These are phyloP conservation scores for Diplodia corticola DNA, from an alignment of 2,329 filamentous ascomycete genomes.

Conservation along the genomic window DNA sequence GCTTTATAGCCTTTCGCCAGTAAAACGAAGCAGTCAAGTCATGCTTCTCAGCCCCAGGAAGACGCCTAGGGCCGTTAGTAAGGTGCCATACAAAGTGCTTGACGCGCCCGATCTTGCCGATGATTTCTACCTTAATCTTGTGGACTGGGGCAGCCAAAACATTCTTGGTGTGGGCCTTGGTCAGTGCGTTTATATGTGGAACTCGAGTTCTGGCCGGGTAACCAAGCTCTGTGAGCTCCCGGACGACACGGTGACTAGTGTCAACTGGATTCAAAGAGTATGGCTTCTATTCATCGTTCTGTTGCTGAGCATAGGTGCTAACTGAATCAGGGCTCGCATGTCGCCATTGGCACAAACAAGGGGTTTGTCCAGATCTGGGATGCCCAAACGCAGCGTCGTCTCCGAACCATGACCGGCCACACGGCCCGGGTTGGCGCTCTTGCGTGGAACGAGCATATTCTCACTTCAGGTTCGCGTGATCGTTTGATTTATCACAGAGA, in stretches of 20 bases:
- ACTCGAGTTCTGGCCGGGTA: conserved; percentile 84
- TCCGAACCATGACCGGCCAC: conserved; percentile 96
- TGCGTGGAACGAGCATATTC: conserved; percentile 97
- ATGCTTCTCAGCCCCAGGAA: conserved; percentile 90
- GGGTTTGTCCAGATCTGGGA: conserved; percentile 98
- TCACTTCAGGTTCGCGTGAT: conserved; percentile 92
- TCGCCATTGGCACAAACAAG: conserved; percentile 92
- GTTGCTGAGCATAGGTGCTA: neutral
- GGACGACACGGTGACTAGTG: conserved; percentile 93
- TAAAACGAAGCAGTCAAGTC: conserved; percentile 87
- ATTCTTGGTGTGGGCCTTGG: conserved; percentile 90
- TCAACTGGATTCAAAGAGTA: conserved; percentile 93
- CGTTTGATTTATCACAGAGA: conserved; percentile 93
- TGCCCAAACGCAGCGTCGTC: conserved; percentile 77
- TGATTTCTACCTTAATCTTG: conserved; percentile 95
- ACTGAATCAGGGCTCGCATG: conserved; percentile 70
- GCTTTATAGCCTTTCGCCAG: conserved; percentile 92
- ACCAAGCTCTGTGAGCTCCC: conserved; percentile 91
- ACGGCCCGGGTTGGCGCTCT: conserved; percentile 89
- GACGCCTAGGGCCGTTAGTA: conserved; percentile 85
- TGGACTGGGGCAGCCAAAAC: conserved; percentile 96
- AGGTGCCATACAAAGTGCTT: conserved; percentile 96
- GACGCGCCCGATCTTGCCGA: conserved; percentile 95
- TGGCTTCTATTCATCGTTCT: conserved; percentile 28
- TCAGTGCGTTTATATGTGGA: conserved; percentile 97